Conservation (phyloP, 345 rosid genomes). For the Microthlaspi erraticum region DNA sequence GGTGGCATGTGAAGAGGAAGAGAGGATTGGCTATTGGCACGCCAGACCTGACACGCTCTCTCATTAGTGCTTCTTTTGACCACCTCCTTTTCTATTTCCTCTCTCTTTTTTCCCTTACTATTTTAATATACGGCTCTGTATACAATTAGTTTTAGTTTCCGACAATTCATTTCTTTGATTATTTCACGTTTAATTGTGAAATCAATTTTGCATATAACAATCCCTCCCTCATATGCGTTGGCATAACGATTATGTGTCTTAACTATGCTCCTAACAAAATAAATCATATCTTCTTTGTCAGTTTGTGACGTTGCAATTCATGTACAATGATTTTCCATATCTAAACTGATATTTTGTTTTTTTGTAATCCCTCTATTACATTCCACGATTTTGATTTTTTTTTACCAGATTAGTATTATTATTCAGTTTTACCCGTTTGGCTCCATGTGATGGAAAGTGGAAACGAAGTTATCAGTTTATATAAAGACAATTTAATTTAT, state of each 20-base stretch:
- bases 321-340: slow-evolving; percentile 20
- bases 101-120: background rate
- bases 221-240: slow-evolving; percentile 10
- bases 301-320: background rate
- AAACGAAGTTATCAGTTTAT: background rate
- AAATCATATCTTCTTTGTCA: background rate
- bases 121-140: background rate
- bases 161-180: background rate
- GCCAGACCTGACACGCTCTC: slow-evolving; percentile 43
- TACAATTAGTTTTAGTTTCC: background rate
- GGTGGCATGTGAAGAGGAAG: slow-evolving; percentile 40
- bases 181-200: background rate
- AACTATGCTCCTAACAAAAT: background rate
- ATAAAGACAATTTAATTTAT: background rate
- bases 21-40: slow-evolving; percentile 42
- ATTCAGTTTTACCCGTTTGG: background rate
- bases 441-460: background rate
- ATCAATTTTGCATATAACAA: background rate
- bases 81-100: background rate
- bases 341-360: background rate
- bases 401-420: background rate
- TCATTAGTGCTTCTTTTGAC: slow-evolving; percentile 47
- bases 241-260: background rate
- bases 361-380: background rate
- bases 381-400: background rate